A percentile compares a stretch with the other conserved stretches of the same genome.
These are phyloP conservation scores for Paracorniculantispora psalliotae DNA, from an alignment of 2,329 filamentous ascomycete species.

Conservation along the genomic window DNA sequence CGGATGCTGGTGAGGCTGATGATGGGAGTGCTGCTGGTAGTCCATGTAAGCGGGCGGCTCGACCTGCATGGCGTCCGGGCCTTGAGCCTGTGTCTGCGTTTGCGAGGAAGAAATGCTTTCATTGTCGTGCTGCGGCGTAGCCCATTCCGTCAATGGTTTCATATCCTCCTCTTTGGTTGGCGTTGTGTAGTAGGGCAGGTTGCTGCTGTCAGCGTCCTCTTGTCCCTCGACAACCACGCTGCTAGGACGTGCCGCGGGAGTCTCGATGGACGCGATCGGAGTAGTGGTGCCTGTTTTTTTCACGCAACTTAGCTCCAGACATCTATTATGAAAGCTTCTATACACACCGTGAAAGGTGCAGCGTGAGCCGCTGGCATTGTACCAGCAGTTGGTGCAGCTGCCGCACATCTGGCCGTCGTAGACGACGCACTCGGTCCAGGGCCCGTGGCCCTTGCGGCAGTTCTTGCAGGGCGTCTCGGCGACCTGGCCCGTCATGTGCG, in stretches of 20 bases:
- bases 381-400: slow-evolving; percentile 60
- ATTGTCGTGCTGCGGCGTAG: background rate
- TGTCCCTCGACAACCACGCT: background rate
- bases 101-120: background rate
- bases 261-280: background rate
- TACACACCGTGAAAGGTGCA: slow-evolving; percentile 55
- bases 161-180: background rate
- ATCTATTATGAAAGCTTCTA: no score
- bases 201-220: background rate
- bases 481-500: slow-evolving; percentile 49
- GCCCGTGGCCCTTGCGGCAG: slow-evolving; percentile 55
- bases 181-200: background rate
- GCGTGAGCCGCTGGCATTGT: slow-evolving; percentile 54
- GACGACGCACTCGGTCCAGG: slow-evolving; percentile 55
- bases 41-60: background rate
- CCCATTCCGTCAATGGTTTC: background rate
- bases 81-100: background rate
- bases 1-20: no score
- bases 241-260: background rate
- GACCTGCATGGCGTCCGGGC: background rate
- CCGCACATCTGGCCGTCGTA: slow-evolving; percentile 57
- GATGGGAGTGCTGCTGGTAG: no score
- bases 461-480: slow-evolving; percentile 51
- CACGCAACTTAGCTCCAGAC: background rate
- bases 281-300: background rate